Conservation (phyloP, 208 protist genomes). For the Crithidia bombi region DNA sequence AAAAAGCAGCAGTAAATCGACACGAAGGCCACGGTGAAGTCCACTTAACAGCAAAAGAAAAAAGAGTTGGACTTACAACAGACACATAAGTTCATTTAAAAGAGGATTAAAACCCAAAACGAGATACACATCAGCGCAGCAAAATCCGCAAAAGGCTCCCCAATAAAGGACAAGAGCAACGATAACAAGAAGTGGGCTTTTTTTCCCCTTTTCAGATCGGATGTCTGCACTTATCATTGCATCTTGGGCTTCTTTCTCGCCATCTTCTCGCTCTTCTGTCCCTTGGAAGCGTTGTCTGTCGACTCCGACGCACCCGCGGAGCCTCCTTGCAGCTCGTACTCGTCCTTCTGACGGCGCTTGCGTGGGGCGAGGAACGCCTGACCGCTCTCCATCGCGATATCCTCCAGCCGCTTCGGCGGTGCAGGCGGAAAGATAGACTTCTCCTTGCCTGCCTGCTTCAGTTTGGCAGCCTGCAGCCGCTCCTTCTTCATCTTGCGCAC, state of each 20-base stretch:
- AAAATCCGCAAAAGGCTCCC: too few species aligned
- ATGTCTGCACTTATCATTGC: not conserved
- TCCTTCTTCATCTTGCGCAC: slow-evolving; percentile 91
- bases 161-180: not conserved
- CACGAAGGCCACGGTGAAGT: too few species aligned
- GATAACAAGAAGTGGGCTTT: slow-evolving; percentile 5
- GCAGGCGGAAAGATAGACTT: slow-evolving; percentile 89
- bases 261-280: slow-evolving; percentile 7
- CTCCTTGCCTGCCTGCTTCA: slow-evolving; percentile 74
- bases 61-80: too few species aligned
- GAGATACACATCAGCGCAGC: too few species aligned
- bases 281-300: not conserved
- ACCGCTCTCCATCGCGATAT: slow-evolving; percentile 92
- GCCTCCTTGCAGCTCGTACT: slow-evolving; percentile 56
- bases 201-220: not conserved
- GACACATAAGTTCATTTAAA: too few species aligned
- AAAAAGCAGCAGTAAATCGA: too few species aligned
- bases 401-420: slow-evolving; percentile 87
- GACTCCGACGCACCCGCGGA: slow-evolving; percentile 5
- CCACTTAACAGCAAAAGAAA: too few species aligned
- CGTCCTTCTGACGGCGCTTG: slow-evolving; percentile 59
- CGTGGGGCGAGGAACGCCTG: slow-evolving; percentile 81
- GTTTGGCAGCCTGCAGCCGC: slow-evolving; percentile 54
- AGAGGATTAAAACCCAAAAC: too few species aligned
- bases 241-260: slow-evolving; percentile 13